These are phyloP conservation scores for Fusarium graminum DNA, from an alignment of 2,329 filamentous ascomycete genomes.

Conservation along the genomic window DNA sequence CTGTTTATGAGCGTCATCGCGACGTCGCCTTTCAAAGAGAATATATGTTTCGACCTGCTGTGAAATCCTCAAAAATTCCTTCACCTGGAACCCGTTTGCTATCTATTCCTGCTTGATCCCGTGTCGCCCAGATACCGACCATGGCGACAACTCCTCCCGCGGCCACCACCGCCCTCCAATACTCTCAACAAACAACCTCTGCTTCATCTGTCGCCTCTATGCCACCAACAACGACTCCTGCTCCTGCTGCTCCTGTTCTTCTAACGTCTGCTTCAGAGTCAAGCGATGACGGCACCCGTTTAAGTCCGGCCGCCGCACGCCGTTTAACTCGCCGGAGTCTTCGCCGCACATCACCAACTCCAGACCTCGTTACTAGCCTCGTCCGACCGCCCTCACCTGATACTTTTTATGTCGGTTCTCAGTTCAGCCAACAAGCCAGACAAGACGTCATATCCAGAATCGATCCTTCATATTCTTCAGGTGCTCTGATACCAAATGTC, in stretches of 20 bases:
- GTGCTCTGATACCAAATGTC: conserved; percentile 41
- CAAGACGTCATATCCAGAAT: conserved; percentile 37
- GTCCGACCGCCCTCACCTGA: conserved; percentile 57
- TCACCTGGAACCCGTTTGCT: neutral
- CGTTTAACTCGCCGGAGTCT: conserved; percentile 55
- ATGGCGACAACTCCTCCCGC: conserved; percentile 43
- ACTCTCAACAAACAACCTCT: conserved; percentile 32
- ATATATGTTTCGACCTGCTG: conserved; percentile 33
- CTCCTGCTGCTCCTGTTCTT: conserved; percentile 14
- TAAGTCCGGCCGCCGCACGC: conserved; percentile 54
- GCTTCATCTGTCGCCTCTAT: conserved; percentile 21
- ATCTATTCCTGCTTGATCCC: conserved; percentile 13
- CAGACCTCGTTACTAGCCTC: conserved; percentile 57
- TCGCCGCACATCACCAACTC: conserved; percentile 54
- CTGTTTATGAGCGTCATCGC: conserved; percentile 39
- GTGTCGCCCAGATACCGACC: conserved; percentile 19
- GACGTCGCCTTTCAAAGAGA: conserved; percentile 32
- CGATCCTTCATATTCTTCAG: conserved; percentile 29
- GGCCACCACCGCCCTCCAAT: conserved; percentile 12
- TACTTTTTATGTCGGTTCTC: conserved; percentile 50
- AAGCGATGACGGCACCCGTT: conserved; percentile 54
- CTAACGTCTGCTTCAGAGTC: conserved; percentile 51
- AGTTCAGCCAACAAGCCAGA: conserved; percentile 44
- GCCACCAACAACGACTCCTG: conserved; percentile 11
- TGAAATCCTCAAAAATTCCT: conserved; percentile 11